Conservation (phyloP, 2,329 filamentous ascomycete genomes). For the Exutisphaerella laricina region DNA sequence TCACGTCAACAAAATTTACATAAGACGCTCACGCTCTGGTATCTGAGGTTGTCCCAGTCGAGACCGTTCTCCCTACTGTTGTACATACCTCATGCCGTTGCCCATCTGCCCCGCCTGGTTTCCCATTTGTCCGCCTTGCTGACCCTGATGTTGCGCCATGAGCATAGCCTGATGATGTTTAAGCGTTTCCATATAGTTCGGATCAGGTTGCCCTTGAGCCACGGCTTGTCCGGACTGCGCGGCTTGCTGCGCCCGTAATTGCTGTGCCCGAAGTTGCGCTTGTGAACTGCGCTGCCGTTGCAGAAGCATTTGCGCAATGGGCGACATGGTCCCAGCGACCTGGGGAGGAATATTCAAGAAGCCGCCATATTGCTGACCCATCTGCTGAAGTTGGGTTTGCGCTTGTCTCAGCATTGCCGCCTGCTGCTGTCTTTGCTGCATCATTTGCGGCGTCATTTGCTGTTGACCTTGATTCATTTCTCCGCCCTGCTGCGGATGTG, state of each 20-base stretch:
- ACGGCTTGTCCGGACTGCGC: conserved; percentile 19
- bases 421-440: conserved; percentile 19
- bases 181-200: conserved; percentile 33
- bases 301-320: conserved; percentile 20
- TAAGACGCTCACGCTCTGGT: too few relatives aligned
- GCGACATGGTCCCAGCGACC: conserved; percentile 14
- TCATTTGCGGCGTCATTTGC: conserved; percentile 19
- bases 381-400: conserved; percentile 16
- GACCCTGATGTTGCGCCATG: conserved; percentile 16
- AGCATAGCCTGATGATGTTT: conserved; percentile 29
- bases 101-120: conserved; percentile 11
- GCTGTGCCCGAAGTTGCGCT: conserved; percentile 17
- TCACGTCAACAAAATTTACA: background rate
- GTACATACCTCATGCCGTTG: conserved; percentile 14
- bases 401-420: conserved; percentile 21
- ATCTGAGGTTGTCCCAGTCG: background rate
- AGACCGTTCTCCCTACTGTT: background rate
- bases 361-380: conserved; percentile 19
- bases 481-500: conserved; percentile 23
- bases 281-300: conserved; percentile 16
- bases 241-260: conserved; percentile 19
- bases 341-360: conserved; percentile 21
- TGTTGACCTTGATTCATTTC: conserved; percentile 19
- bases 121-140: conserved; percentile 15
- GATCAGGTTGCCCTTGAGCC: conserved; percentile 20